Evolutionary conservation across 441 rosid genomes (phyloP).

Genomic region (Gossypium schwendimanii): DNA sequence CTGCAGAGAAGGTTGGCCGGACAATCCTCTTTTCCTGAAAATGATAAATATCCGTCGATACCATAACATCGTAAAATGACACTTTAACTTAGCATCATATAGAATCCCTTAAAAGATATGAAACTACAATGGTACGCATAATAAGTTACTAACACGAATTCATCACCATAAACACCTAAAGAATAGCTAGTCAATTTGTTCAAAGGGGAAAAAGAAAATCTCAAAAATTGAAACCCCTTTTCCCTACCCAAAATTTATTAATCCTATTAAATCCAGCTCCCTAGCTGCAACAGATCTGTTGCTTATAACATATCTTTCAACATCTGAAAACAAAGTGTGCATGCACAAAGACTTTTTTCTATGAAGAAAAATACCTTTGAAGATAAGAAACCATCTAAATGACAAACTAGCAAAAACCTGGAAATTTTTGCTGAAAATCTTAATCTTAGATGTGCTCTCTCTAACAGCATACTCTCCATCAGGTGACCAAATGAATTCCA

Average conservation of each 20-base stretch:
- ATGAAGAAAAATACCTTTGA: background rate
- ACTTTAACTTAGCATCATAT: background rate
- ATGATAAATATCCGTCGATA: conserved; percentile 16
- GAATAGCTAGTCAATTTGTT: background rate
- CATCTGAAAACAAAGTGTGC: background rate
- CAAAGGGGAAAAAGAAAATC: background rate
- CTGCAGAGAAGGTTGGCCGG: conserved; percentile 88
- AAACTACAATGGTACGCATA: background rate
- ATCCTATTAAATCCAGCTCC: background rate
- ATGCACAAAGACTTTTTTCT: background rate
- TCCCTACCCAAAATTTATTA: background rate
- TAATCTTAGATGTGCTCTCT: conserved; percentile 89
- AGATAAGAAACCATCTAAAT: background rate
- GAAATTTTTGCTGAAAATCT: conserved; percentile 87
- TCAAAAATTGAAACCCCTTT: background rate
- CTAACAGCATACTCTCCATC: conserved; percentile 98
- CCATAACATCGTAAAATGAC: background rate
- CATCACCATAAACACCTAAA: background rate
- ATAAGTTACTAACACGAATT: background rate
- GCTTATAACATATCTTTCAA: background rate
- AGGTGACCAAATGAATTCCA: conserved; percentile 95
- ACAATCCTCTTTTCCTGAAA: conserved; percentile 87
- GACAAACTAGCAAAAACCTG: conserved; percentile 50
- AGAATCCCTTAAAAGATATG: background rate
- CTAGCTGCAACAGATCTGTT: background rate